Evolutionary conservation across 2,329 filamentous ascomycete species (phyloP).

Genomic region (Neurospora crassa): DNA sequence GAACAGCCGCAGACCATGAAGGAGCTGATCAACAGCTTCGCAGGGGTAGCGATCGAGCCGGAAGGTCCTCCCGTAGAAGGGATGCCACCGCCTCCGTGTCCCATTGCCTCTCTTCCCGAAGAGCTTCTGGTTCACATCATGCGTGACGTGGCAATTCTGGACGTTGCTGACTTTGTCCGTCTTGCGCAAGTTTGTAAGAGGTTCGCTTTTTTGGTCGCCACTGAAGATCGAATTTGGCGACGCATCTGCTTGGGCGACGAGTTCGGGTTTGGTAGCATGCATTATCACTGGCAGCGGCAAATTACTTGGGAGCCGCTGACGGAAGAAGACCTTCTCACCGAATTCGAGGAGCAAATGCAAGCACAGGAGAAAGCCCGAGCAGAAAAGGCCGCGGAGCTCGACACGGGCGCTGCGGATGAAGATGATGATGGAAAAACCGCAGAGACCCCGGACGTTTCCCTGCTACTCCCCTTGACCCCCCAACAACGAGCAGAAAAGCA

Average conservation of each 20-base stretch:
- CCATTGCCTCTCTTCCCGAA: constrained; percentile 66
- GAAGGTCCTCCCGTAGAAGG: constrained; percentile 61
- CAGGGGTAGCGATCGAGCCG: constrained; percentile 56
- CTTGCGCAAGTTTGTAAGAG: constrained; percentile 77
- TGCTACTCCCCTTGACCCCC: constrained; percentile 22
- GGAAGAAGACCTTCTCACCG: constrained; percentile 20
- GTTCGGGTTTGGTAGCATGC: constrained; percentile 76
- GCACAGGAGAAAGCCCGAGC: constrained; percentile 10
- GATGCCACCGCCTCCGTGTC: constrained; percentile 66
- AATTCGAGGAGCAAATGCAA: constrained; percentile 20
- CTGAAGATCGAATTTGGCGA: constrained; percentile 82
- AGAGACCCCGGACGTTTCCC: not conserved
- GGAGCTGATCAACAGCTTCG: constrained; percentile 70
- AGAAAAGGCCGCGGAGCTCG: not conserved
- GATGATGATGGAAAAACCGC: constrained; percentile 3
- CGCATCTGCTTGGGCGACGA: constrained; percentile 58
- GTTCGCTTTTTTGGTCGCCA: constrained; percentile 73
- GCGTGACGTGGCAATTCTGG: constrained; percentile 57
- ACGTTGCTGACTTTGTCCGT: constrained; percentile 68
- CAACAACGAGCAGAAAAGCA: constrained; percentile 25
- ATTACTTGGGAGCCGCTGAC: constrained; percentile 44
- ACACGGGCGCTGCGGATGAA: not conserved
- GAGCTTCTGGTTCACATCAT: constrained; percentile 80
- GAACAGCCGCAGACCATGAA: constrained; percentile 46
- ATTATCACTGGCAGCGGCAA: constrained; percentile 63